These are phyloP conservation scores for Alloascoidea hylecoeti DNA, from an alignment of 805 yeast genomes.

Conservation along the genomic window DNA sequence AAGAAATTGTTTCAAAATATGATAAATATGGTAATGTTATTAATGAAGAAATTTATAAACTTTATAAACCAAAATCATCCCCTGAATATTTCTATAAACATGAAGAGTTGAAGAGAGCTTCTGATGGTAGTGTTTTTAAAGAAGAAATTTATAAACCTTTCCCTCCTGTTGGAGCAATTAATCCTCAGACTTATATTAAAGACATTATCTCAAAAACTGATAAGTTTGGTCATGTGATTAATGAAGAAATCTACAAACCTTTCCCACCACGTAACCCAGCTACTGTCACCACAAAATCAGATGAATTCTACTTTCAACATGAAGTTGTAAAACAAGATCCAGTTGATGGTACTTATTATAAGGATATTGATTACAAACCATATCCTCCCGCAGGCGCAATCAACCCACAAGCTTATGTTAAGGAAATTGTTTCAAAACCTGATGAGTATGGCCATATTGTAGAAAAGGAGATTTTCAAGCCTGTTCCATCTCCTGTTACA, in stretches of 20 bases:
- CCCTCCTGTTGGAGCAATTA: background rate
- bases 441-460: background rate
- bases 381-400: background rate
- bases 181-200: background rate
- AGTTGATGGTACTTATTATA: background rate
- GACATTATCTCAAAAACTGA: background rate
- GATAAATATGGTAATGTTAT: no score
- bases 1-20: no score
- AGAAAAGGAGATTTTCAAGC: background rate
- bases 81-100: background rate
- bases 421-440: background rate
- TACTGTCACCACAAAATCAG: background rate
- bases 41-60: no score
- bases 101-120: background rate
- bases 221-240: background rate
- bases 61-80: no score
- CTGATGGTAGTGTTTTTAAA: background rate
- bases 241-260: background rate
- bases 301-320: background rate
- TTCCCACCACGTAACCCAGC: background rate
- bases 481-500: background rate
- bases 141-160: slow-evolving; percentile 1
- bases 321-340: slow-evolving; percentile 1
- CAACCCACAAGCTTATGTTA: background rate
- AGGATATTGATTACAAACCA: background rate